phyloP scores from a whole-genome alignment of 345 rosid species.

The rapeseed (Brassica napus) region Da-Ae NC_063441.1:20970501-20971000 shows the following conservation, averaged over 20 bases:
- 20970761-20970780: background rate
- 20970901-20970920: background rate
- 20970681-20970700: background rate
- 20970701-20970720: background rate
- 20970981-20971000: slow-evolving; percentile 24
- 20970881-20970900: background rate
- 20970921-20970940: too few relatives aligned
- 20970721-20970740: background rate
- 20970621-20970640: background rate
- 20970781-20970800: background rate
- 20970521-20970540: background rate
- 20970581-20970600: background rate
- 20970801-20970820: background rate
- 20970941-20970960: background rate
- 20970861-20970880: too few relatives aligned
- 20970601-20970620: slow-evolving; percentile 13
- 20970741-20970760: background rate
- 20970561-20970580: background rate
- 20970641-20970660: background rate
- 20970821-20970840: too few relatives aligned
- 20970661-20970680: background rate
- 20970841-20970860: too few relatives aligned
- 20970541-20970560: slow-evolving; percentile 37
- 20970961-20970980: slow-evolving; percentile 15
- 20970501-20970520: too few relatives aligned